A percentile compares a stretch with the other conserved stretches of the same genome.
Conservation (phyloP, 805 yeast genomes). For the Wickerhamiella kurtzmanii region DNA sequence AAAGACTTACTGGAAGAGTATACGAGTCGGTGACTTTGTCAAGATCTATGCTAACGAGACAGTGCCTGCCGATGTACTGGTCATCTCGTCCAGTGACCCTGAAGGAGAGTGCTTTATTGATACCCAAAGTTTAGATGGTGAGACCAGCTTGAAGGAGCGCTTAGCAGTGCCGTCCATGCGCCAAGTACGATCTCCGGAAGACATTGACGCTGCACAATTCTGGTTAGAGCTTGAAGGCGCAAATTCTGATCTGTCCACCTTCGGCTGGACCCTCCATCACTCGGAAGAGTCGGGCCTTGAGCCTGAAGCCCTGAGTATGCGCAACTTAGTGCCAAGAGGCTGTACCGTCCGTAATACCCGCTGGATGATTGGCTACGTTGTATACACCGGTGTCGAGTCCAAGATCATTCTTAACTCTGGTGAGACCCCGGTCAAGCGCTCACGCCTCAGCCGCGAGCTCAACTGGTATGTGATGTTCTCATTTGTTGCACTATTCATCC, state of each 20-base stretch:
- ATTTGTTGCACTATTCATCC: conserved; percentile 43
- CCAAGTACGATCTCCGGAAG: conserved; percentile 41
- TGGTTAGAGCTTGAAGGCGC: conserved; percentile 63
- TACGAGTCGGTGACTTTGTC: conserved; percentile 61
- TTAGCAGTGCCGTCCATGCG: conserved; percentile 42
- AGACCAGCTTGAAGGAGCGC: conserved; percentile 56
- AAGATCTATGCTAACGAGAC: conserved; percentile 58
- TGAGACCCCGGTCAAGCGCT: conserved; percentile 58
- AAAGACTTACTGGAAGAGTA: conserved; percentile 54
- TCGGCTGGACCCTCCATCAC: conserved; percentile 53
- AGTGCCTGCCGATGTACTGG: conserved; percentile 62
- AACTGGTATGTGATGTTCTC: conserved; percentile 54
- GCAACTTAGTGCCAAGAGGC: conserved; percentile 59
- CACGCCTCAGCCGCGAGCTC: conserved; percentile 50
- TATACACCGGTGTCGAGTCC: conserved; percentile 66
- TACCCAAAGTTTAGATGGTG: conserved; percentile 62
- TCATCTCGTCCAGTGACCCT: conserved; percentile 53
- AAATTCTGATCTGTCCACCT: conserved; percentile 47
- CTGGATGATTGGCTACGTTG: conserved; percentile 61
- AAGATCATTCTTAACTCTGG: conserved; percentile 72
- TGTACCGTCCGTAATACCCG: conserved; percentile 59
- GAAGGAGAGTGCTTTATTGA: conserved; percentile 61
- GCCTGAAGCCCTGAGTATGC: conserved; percentile 45
- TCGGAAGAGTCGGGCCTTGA: conserved; percentile 26
- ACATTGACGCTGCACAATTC: conserved; percentile 44